phyloP scores from a whole-genome alignment of 345 rosid species.

The Luvunga scandens region DNA sequence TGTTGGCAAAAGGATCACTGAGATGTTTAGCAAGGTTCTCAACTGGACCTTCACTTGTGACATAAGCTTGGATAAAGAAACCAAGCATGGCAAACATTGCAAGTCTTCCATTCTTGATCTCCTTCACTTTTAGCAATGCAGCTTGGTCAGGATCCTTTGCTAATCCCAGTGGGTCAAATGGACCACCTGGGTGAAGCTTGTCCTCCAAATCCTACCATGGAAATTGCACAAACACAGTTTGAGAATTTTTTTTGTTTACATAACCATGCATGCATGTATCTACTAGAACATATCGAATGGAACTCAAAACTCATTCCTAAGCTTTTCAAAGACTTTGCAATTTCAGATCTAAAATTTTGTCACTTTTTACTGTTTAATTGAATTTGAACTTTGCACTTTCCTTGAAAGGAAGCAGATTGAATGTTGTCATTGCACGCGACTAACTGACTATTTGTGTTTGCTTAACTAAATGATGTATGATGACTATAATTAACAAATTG shows the following conservation, averaged over 20 bases:
- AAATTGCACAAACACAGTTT: background rate
- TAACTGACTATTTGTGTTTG: too few relatives aligned
- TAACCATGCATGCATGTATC: background rate
- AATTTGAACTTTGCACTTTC: too few relatives aligned
- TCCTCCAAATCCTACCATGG: constrained; percentile 71
- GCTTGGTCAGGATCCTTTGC: constrained; percentile 95
- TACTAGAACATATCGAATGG: background rate
- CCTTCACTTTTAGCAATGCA: constrained; percentile 91
- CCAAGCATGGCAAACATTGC: constrained; percentile 97
- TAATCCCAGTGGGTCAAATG: constrained; percentile 92
- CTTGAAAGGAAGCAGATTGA: too few relatives aligned
- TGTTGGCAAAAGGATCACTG: constrained; percentile 96
- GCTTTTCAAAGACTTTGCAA: background rate
- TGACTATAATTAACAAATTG: too few relatives aligned
- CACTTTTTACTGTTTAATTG: too few relatives aligned
- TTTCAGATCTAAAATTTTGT: too few relatives aligned
- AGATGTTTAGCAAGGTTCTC: constrained; percentile 92
- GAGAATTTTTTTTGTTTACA: background rate
- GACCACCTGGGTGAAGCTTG: constrained; percentile 98
- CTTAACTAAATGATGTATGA: too few relatives aligned
- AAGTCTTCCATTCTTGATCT: constrained; percentile 90
- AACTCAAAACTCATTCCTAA: background rate
- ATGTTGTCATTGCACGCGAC: too few relatives aligned
- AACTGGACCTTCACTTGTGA: constrained; percentile 94
- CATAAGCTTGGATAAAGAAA: constrained; percentile 84